phyloP scores from a whole-genome alignment of 805 yeast species.

The Metschnikowia noctiluminum region DNA sequence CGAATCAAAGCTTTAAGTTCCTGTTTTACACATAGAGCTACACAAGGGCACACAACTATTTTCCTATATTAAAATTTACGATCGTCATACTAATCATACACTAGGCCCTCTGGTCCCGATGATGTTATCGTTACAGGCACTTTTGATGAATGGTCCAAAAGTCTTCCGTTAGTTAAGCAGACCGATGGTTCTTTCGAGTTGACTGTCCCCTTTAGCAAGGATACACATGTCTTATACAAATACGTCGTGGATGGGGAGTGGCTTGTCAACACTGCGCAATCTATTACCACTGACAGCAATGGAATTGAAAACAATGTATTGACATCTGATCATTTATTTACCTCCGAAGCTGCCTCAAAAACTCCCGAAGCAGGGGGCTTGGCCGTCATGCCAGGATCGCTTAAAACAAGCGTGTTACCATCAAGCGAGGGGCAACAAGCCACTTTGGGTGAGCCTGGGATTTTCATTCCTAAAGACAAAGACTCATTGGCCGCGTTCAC shows the following conservation, averaged over 20 bases:
- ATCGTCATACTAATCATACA: slow-evolving; percentile 22
- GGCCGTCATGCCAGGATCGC: slow-evolving; percentile 10
- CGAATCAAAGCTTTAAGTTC: too few species aligned
- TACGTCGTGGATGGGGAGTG: slow-evolving; percentile 72
- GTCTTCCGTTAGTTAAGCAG: slow-evolving; percentile 57
- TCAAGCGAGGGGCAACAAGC: slow-evolving; percentile 40
- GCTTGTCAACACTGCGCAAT: slow-evolving; percentile 41
- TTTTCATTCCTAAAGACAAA: slow-evolving; percentile 60
- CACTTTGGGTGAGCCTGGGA: slow-evolving; percentile 70
- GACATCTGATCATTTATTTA: slow-evolving; percentile 32
- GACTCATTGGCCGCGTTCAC: slow-evolving; percentile 64
- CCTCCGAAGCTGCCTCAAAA: slow-evolving; percentile 10
- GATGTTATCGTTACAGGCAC: slow-evolving; percentile 64
- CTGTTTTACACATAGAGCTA: too few species aligned
- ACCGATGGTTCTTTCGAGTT: slow-evolving; percentile 59
- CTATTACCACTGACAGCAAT: slow-evolving; percentile 43
- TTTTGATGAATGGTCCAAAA: slow-evolving; percentile 51
- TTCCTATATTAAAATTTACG: too few species aligned
- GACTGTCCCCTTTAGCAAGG: slow-evolving; percentile 49
- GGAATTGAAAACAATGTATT: slow-evolving; percentile 55
- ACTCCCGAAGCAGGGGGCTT: slow-evolving; percentile 20
- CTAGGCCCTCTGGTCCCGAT: slow-evolving; percentile 44
- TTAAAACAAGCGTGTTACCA: slow-evolving; percentile 46
- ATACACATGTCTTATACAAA: slow-evolving; percentile 48
- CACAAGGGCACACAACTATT: too few species aligned